phyloP scores from a whole-genome alignment of 495 filamentous ascomycete genomes.

The Achaetomiella virescens region DNA sequence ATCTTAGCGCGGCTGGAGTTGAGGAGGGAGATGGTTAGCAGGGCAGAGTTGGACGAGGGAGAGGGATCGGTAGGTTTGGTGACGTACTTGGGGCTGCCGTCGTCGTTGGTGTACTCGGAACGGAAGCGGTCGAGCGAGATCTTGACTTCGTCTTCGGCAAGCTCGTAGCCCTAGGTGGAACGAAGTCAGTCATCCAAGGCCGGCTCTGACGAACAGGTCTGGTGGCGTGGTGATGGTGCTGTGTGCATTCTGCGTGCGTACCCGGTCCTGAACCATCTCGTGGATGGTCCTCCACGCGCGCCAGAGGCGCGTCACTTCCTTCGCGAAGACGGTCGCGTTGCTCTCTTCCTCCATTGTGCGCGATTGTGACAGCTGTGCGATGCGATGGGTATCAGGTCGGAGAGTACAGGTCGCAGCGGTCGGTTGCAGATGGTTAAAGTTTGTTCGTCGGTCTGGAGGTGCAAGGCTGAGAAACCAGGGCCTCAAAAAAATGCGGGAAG shows the following conservation, averaged over 20 bases:
- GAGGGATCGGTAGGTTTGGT: constrained; percentile 2
- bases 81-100: constrained; percentile 66
- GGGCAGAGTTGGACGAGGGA: not conserved
- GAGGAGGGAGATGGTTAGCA: not conserved
- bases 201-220: not conserved
- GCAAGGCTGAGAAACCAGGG: not conserved
- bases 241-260: constrained; percentile 33
- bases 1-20: constrained; percentile 66
- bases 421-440: too few relatives aligned
- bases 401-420: not conserved
- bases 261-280: constrained; percentile 80
- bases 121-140: constrained; percentile 74
- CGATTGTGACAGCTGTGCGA: constrained; percentile 1
- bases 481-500: constrained; percentile 20
- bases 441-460: not conserved
- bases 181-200: not conserved
- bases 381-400: not conserved
- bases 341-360: constrained; percentile 51
- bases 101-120: constrained; percentile 54
- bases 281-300: constrained; percentile 81
- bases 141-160: constrained; percentile 80
- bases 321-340: constrained; percentile 39
- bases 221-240: not conserved
- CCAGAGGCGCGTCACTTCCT: constrained; percentile 71
- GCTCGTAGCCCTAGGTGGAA: constrained; percentile 70